Base-by-base conservation (phyloP, 2,329 filamentous ascomycete species). In the Ceratocystis colombiana region DNA sequence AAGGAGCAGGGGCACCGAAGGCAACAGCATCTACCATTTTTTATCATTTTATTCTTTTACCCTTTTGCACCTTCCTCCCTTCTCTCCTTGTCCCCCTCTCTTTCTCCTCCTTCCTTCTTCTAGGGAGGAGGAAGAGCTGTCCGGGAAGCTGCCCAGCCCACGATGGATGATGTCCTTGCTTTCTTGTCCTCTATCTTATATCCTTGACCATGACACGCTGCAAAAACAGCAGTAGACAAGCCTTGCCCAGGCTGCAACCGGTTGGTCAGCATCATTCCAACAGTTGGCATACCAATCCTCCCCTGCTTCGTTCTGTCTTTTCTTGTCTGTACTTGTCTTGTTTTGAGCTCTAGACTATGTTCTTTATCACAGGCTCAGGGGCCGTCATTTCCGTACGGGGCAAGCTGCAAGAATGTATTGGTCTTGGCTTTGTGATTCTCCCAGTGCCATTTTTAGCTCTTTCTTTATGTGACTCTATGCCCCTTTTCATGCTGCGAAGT, bases 351-450 rank as follows among this genome's bases (percentile, higher is more conserved):
- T 50, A 50, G 46, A 25, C 20, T 53, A 25, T 15, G 25, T 25
- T 25, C 12, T 20, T 57, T 4, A n/a, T 57, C 7, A 30, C 25
- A 41, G 55, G 55, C n/a, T 59, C 55, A 59, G 55, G 55, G 55
- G 55, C 55, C 55, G 55, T 59, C 28, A 59, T 59, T 59, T 59
- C 55, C 55, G 28, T 37, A 28, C 17, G 12, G 30, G 33, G 28
- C 17, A 33, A 59, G 33, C 17, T 59, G 33, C 55, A 37, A 17
- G 17, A 37, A 59, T 5, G 30, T 7, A n/a, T 17, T 33, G 28
- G 55, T 33, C 55, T 37, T 59, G 55, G 28, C 55, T 20, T 59
- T 59, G 15, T 2, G 55, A 30, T 33, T 25, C 22, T 57, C 37
- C 22, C 4, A 59, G 5, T 7, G 7, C 37, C 37, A 12, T 41